These are phyloP conservation scores for Colletotrichum sp. DNA, from an alignment of 2,329 filamentous ascomycete species.

Conservation along the genomic window DNA sequence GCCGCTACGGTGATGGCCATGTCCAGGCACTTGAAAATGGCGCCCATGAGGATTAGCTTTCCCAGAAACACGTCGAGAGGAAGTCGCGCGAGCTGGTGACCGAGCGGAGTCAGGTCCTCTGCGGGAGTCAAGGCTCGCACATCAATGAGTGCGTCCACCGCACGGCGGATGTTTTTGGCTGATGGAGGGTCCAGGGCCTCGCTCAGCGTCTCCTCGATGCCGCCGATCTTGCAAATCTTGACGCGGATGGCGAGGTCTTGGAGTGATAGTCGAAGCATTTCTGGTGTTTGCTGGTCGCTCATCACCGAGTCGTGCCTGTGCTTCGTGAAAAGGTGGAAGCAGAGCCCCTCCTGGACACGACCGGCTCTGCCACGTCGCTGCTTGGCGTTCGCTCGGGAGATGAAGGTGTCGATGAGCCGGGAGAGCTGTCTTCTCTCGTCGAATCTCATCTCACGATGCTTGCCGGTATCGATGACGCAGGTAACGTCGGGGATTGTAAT, in stretches of 20 bases:
- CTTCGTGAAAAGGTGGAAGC: slow-evolving; percentile 95
- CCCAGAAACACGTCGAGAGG: slow-evolving; percentile 94
- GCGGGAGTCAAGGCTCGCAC: slow-evolving; percentile 82
- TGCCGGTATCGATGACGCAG: slow-evolving; percentile 94
- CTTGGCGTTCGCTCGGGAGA: slow-evolving; percentile 93
- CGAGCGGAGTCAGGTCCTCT: slow-evolving; percentile 87
- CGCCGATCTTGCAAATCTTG: slow-evolving; percentile 95
- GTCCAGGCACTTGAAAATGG: slow-evolving; percentile 89
- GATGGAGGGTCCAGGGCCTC: slow-evolving; percentile 91
- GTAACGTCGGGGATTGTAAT: slow-evolving; percentile 99
- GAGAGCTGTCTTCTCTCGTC: slow-evolving; percentile 93
- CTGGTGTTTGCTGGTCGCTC: slow-evolving; percentile 91
- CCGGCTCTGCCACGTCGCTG: slow-evolving; percentile 93
- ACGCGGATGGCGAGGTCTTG: slow-evolving; percentile 95
- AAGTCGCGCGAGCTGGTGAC: slow-evolving; percentile 83
- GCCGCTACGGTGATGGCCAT: slow-evolving; percentile 91
- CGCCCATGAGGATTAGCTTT: slow-evolving; percentile 87
- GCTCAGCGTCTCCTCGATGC: slow-evolving; percentile 87
- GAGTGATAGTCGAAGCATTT: slow-evolving; percentile 91
- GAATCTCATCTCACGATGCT: slow-evolving; percentile 97
- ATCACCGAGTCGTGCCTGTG: slow-evolving; percentile 85
- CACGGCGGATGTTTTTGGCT: slow-evolving; percentile 88
- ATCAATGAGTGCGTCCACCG: slow-evolving; percentile 91
- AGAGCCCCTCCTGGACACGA: slow-evolving; percentile 92
- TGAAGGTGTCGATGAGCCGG: slow-evolving; percentile 90